Evolutionary conservation across 176 grass and related monocot species (phyloP).

Genomic region (Aegilops speltoides): DNA sequence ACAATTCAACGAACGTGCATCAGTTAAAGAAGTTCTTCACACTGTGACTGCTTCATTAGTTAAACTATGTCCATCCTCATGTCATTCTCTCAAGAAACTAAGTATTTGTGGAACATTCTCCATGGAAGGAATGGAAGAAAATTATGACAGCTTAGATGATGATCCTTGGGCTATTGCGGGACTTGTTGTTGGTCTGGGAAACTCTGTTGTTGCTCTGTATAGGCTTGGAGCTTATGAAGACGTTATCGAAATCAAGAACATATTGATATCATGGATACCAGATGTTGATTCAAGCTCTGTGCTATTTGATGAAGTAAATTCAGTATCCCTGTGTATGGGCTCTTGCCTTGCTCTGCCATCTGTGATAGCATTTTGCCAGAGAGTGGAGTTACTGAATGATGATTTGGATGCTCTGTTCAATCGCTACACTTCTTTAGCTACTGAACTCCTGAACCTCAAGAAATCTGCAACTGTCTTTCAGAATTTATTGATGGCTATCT

Average conservation of each 20-base stretch:
- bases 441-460: conserved; percentile 57
- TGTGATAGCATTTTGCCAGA: conserved; percentile 81
- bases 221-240: conserved; percentile 60
- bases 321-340: conserved; percentile 62
- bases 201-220: conserved; percentile 72
- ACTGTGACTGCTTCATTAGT: conserved; percentile 51
- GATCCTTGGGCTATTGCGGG: conserved; percentile 88
- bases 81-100: conserved; percentile 61
- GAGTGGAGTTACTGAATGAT: conserved; percentile 65
- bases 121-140: conserved; percentile 46
- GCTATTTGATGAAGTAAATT: conserved; percentile 52
- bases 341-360: conserved; percentile 78
- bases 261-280: conserved; percentile 81
- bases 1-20: conserved; percentile 46
- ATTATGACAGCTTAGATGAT: conserved; percentile 58
- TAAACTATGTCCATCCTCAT: conserved; percentile 58
- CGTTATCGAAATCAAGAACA: conserved; percentile 72
- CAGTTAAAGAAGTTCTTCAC: conserved; percentile 59
- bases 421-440: conserved; percentile 68
- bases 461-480: conserved; percentile 70
- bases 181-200: conserved; percentile 73
- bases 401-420: conserved; percentile 71
- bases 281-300: conserved; percentile 36
- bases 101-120: conserved; percentile 33
- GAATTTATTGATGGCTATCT: conserved; percentile 80